Conservation (phyloP, 331 rosid species). For the Telfairia occidentalis region DNA sequence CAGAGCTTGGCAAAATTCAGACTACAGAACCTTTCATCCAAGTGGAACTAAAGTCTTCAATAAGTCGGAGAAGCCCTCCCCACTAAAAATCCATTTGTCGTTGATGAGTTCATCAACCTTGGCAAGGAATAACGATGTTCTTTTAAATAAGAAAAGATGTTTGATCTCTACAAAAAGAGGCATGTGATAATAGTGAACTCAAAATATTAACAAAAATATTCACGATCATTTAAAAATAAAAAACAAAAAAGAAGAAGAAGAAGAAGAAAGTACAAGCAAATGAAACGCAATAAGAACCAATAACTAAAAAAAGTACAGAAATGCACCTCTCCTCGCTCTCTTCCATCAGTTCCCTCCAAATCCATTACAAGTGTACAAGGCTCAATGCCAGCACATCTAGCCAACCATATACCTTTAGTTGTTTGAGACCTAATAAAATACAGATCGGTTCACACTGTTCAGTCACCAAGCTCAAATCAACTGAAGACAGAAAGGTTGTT, state of each 20-base stretch:
- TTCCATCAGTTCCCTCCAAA: constrained; percentile 98
- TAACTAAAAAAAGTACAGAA: not conserved
- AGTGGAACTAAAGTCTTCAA: not conserved
- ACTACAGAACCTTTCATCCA: not conserved
- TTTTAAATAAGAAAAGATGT: not conserved
- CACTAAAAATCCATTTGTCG: not conserved
- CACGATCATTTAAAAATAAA: not conserved
- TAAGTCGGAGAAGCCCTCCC: not conserved
- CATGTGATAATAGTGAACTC: not conserved
- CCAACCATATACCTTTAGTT: constrained; percentile 98
- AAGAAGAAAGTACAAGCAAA: not conserved
- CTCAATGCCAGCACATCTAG: constrained; percentile 76
- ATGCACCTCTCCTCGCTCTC: constrained; percentile 98
- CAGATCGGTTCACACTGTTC: not conserved
- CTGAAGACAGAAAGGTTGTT: not conserved
- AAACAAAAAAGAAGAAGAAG: not conserved
- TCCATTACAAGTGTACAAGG: constrained; percentile 97
- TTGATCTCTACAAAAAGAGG: not conserved
- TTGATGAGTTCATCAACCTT: not conserved
- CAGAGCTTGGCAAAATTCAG: not conserved
- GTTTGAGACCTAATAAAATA: constrained; percentile 66
- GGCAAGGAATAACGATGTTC: not conserved
- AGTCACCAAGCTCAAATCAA: not conserved
- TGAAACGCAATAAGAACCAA: constrained; percentile 1
- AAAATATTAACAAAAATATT: not conserved